Base-by-base conservation (phyloP, 179 eudicot species). In the Beta corolliflora region DNA sequence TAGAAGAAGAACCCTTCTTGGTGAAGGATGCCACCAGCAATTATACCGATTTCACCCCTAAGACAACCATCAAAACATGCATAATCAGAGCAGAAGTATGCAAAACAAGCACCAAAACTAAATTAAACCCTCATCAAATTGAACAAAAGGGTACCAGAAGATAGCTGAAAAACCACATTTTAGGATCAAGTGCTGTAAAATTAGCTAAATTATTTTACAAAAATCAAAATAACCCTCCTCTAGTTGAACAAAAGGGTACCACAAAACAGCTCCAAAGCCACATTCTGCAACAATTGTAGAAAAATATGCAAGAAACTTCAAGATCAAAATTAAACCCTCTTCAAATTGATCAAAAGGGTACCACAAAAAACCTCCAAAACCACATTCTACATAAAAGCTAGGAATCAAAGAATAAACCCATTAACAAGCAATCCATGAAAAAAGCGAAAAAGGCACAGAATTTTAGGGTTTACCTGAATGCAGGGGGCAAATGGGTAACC, bases 391-490 rank as follows among this genome's bases (percentile, higher is more conserved):
- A 63, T 66, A 71, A 82, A 79, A 73, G 71, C 60, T 76, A 73
- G 44, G 78, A 81, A 86, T 83, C 70, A 81, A 71, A 85, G 93
- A 86, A 93, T 91, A 86, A 81, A 87, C 93, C 77, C 86, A 69
- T 52, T 54, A 75, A 41, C 91, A 92, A 92, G 93, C 89, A 91
- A 92, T 80, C 81, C 52, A 60, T 55, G 15, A 52, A 77, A 80
- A 88, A 83, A 67, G 60, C 69, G 78, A 79, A 81, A 85, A 71
- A 25, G n/a, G 7, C 31, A 52, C 68, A 75, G 71, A 70, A 53
- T 66, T 80, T 67, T 25, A 63, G 84, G 83, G 81, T 83, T 85
- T 83, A 90, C 91, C 93, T 73, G 83, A 83, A 76, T 78, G 80
- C 60, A 73, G 70, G 64, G 41, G 7, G 9, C 71, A 84, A 80